A percentile compares a stretch with the other conserved stretches of the same genome.
Conservation (phyloP, 257 asterid genomes). For the Thymus quinquecostatus region DNA sequence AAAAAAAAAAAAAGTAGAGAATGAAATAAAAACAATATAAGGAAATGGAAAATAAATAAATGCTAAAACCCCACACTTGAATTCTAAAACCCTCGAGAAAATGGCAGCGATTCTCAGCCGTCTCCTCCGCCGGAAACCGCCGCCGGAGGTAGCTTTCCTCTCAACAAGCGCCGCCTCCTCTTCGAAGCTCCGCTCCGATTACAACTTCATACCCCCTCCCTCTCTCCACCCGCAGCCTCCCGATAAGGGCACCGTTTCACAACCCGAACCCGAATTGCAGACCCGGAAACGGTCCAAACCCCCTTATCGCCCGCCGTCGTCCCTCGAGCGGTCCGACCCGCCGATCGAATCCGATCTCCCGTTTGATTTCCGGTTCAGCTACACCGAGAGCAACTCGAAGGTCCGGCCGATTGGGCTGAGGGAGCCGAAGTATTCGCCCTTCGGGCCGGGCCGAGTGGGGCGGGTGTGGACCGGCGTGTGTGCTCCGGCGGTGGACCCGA, state of each 20-base stretch:
- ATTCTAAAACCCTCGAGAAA: slow-evolving; percentile 37
- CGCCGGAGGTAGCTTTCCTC: slow-evolving; percentile 29
- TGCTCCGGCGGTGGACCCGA: slow-evolving; percentile 88
- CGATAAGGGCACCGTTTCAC: slow-evolving; percentile 28
- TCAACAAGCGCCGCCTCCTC: slow-evolving; percentile 41
- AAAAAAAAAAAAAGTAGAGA: too few relatives aligned
- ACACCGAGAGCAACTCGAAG: slow-evolving; percentile 77
- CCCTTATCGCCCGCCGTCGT: slow-evolving; percentile 86
- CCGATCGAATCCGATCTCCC: slow-evolving; percentile 68
- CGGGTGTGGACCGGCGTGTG: slow-evolving; percentile 96
- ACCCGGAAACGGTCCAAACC: slow-evolving; percentile 49
- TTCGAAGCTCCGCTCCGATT: slow-evolving; percentile 65
- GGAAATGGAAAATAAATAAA: neutral
- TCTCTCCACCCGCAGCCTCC: slow-evolving; percentile 58
- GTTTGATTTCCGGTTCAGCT: slow-evolving; percentile 93
- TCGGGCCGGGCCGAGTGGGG: slow-evolving; percentile 80
- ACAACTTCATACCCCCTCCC: slow-evolving; percentile 69
- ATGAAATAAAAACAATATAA: neutral
- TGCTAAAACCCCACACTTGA: slow-evolving; percentile 24
- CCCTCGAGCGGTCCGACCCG: slow-evolving; percentile 56
- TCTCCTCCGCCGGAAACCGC: slow-evolving; percentile 47
- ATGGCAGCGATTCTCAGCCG: slow-evolving; percentile 41
- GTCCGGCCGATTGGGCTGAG: slow-evolving; percentile 88
- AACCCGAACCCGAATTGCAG: slow-evolving; percentile 28
- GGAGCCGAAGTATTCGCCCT: slow-evolving; percentile 94